Evolutionary conservation across 2,329 filamentous ascomycete genomes (phyloP), one percentile per base, ranked within the genome.

Genomic region (Fusarium irregulare): DNA sequence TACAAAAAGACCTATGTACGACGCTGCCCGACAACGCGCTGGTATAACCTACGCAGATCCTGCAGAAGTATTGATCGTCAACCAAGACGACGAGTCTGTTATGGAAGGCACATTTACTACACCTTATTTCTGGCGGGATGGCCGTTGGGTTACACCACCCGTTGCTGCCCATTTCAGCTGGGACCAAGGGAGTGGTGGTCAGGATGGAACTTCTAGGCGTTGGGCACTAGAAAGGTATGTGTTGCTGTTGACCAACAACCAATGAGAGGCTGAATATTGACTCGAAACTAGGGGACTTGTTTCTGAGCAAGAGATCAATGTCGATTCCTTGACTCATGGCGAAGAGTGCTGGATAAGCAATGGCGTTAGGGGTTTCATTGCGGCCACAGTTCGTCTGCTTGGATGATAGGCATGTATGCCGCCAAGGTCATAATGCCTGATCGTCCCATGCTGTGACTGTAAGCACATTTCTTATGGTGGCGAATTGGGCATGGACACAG

Each of bases 321-420:
- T 83, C 4, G 81, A 85, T 14, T 89, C 89, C 9, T 78, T 97
- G 14, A 76, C 84, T 6, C 84, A 93, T 68, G 92, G 91, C 2
- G 94, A 98, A 78, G 85, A 90, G 56, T 92, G 94, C 66, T 97
- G 93, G 92, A 81, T 98, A 56, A 97, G 94, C 78, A 98, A 95
- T 78, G 94, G 92, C 0, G 91, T 95, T 3, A 87, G 92, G 69
- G 95, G 95, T 0, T 97, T 97, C 71, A 83, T 90, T 14, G 82
- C 78, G 60, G 87, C 86, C 1, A 81, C 71, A 42, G 69, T 87
- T 34, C 72, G 65, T 20, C 66, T 83, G 23, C 34, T 45, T 44
- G 23, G 37, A 41, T 20, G 32, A 50, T n/a, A 28, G 40, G 21
- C 20, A 25, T 13, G 14, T 6, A 27, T n/a, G 18, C 25, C 27